Evolutionary conservation across 2,329 filamentous ascomycete genomes (phyloP), one percentile per base, ranked within the genome.

Genomic region (Ophiostoma piceae): DNA sequence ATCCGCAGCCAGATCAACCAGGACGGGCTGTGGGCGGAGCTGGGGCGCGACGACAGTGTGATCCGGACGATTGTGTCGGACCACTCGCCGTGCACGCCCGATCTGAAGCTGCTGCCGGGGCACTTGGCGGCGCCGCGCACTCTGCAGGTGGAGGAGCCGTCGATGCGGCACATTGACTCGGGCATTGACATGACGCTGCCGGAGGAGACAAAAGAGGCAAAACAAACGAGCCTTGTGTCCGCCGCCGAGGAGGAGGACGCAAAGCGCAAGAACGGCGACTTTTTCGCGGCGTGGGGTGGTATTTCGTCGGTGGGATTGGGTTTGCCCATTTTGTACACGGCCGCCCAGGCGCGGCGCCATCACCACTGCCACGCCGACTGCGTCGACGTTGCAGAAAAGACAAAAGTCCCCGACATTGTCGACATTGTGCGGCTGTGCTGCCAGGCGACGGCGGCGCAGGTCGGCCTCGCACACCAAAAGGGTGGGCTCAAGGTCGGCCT

Each of bases 281-380:
- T 99, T 84, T 95, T 98, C 80, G 88, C 90, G 3, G 94, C 94
- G 0, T 99, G 95, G 95, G 95, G 95, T 69, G 95, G 95, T 16
- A 97, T 99, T 76, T 94, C 92, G 3, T 95, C 91, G 4, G 94
- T 99, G 22, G 95, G 95, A 0, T 86, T 99, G 0, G 95, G 95
- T 0, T 84, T 99, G 3, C 92, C 92, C 4, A 97, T 99, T 73
- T 84, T 99, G 6, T 90, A 94, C 88, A 94, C 92, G 0, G 88
- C 92, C 64, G 85, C 91, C 41, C 82, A 84, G 77, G 84, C 87
- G 73, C 68, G 73, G n/a, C 85, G 91, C 57, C 19, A 39, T 39
- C 69, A 71, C 64, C 26, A 69, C n/a, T 68, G 68, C 39, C 66
- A 67, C 41, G 54, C 12, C n/a, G 47, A 62, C 67, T 67, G 66